Evolutionary conservation across 2,329 filamentous ascomycete species (phyloP).

Genomic region (Apiospora arundinis): DNA sequence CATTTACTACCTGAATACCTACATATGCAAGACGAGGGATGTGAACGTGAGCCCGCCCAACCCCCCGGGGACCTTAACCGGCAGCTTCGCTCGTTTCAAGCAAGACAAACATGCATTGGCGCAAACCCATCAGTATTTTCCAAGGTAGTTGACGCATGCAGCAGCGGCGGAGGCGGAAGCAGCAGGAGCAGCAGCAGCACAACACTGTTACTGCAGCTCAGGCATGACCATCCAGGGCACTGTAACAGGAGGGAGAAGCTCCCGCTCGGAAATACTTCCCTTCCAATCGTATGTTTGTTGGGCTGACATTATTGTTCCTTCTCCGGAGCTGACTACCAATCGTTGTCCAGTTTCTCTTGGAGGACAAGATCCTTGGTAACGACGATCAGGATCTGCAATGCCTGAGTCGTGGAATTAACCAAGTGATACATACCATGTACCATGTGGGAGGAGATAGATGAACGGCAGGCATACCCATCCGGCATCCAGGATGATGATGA

Average conservation of each 20-base stretch:
- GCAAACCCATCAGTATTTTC: not conserved
- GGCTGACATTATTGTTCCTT: not conserved
- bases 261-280: not conserved
- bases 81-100: not conserved
- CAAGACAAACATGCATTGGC: not conserved
- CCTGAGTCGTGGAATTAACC: not conserved
- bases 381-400: not conserved
- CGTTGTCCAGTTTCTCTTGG: not conserved
- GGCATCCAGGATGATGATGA: not conserved
- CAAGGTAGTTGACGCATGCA: not conserved
- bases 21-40: not conserved
- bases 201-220: not conserved
- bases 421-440: not conserved
- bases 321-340: not conserved
- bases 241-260: not conserved
- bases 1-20: not conserved
- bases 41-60: not conserved
- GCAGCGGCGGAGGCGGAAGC: not conserved
- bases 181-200: not conserved
- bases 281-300: not conserved
- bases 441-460: not conserved
- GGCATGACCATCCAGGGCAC: not conserved
- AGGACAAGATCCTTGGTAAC: not conserved
- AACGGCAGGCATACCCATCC: not conserved
- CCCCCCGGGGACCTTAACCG: not conserved